Percentiles rank a stretch among this genome's conserved stretches.
phyloP scores from a whole-genome alignment of 306 rosid genomes.

The Pachyrhizus erosus region DNA sequence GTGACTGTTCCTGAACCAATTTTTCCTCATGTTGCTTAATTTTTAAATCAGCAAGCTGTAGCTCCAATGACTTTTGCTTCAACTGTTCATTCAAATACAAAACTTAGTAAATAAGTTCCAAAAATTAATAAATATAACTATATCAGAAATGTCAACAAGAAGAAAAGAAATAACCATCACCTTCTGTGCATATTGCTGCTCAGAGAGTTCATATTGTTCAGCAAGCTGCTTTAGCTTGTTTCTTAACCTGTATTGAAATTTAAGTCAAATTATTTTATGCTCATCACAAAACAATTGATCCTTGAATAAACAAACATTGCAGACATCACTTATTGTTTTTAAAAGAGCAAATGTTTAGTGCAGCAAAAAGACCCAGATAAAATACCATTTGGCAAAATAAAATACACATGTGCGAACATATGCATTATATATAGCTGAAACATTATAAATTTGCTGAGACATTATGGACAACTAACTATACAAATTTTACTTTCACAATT shows the following conservation, averaged over 20 bases:
- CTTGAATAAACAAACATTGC: conserved; percentile 10
- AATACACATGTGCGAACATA: background rate
- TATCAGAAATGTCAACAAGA: conserved; percentile 18
- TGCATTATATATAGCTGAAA: background rate
- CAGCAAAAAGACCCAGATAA: background rate
- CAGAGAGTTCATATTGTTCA: conserved; percentile 77
- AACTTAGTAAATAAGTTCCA: conserved; percentile 30
- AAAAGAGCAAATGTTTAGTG: background rate
- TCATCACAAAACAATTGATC: conserved; percentile 1
- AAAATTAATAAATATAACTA: conserved; percentile 31
- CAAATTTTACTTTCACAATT: background rate
- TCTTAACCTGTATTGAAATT: conserved; percentile 71
- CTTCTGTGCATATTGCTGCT: conserved; percentile 83
- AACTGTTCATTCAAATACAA: conserved; percentile 64
- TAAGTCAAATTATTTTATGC: conserved; percentile 24
- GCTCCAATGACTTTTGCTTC: conserved; percentile 91
- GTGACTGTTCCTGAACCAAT: conserved; percentile 81
- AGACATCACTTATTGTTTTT: background rate
- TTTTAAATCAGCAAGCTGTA: conserved; percentile 89
- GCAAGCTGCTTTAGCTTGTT: conserved; percentile 80
- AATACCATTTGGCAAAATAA: conserved; percentile 31
- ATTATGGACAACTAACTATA: no score
- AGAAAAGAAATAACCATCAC: conserved; percentile 50
- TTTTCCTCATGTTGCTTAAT: conserved; percentile 89
- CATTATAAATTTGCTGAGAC: background rate